These are phyloP conservation scores for Saccharomyces jurei DNA, from an alignment of 805 yeast species.

Conservation along the genomic window DNA sequence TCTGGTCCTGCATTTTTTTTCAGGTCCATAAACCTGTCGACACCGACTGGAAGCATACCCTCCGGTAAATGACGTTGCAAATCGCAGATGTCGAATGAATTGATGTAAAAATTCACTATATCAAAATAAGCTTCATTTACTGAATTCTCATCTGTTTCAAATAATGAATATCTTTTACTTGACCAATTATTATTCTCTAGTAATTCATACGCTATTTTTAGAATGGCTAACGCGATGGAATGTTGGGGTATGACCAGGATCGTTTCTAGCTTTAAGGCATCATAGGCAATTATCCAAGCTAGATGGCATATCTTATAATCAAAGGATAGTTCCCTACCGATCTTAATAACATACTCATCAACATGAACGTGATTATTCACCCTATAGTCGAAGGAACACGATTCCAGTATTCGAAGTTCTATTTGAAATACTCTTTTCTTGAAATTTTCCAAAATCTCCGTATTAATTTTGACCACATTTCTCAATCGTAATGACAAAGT, in stretches of 20 bases:
- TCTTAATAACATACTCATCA: constrained; percentile 59
- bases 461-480: constrained; percentile 18
- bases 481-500: constrained; percentile 33
- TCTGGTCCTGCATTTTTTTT: constrained; percentile 40
- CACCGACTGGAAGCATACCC: constrained; percentile 13
- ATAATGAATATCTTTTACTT: constrained; percentile 14
- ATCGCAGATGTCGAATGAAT: constrained; percentile 44
- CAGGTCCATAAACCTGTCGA: constrained; percentile 33
- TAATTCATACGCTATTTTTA: constrained; percentile 52
- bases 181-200: constrained; percentile 23
- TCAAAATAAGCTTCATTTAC: constrained; percentile 46
- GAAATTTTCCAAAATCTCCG: constrained; percentile 42
- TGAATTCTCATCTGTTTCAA: constrained; percentile 27
- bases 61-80: constrained; percentile 36
- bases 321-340: constrained; percentile 42
- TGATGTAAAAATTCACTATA: constrained; percentile 52
- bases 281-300: constrained; percentile 74
- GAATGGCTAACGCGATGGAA: constrained; percentile 59
- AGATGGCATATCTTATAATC: constrained; percentile 42
- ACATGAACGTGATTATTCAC: constrained; percentile 40
- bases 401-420: constrained; percentile 69
- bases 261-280: constrained; percentile 61
- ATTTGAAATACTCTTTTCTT: constrained; percentile 47
- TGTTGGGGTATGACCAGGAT: constrained; percentile 68
- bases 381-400: constrained; percentile 74